Base-by-base conservation (phyloP, 2,329 filamentous ascomycete genomes). In the Orbilia blumenaviensis region DNA sequence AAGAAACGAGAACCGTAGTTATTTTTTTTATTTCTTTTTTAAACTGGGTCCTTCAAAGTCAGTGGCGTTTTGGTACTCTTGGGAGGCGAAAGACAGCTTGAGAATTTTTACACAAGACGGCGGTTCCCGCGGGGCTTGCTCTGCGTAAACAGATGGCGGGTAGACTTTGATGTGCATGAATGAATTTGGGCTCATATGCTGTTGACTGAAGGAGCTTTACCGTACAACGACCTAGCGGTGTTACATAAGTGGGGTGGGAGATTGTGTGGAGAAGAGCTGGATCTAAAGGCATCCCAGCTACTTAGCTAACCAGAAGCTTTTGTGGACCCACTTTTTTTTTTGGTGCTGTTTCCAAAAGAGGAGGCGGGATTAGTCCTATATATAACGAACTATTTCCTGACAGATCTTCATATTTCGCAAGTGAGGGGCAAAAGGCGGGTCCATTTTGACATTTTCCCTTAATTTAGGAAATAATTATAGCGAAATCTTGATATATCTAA, bases 51-150 rank as follows among this genome's bases (percentile, higher is more conserved):
- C n/a, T n/a, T n/a, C n/a, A n/a, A n/a, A n/a, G n/a, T n/a, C n/a
- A n/a, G n/a, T n/a, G n/a, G n/a, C n/a, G n/a, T n/a, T n/a, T n/a
- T n/a, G n/a, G n/a, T n/a, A n/a, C n/a, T n/a, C n/a, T n/a, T n/a
- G n/a, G n/a, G n/a, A n/a, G n/a, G n/a, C 16, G 27, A 23, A 9
- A 48, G 48, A 2, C 2, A 32, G n/a, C 41, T 21, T 25, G 42
- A 21, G 21, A 12, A 16, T 3, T 52, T n/a, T 23, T 56, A 25
- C 29, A 64, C 52, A 64, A 42, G 44, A 64, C 62, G 50, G 62
- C 44, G 25, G 62, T 32, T 54, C 58, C 46, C 62, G 62, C 62
- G 62, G 62, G 46, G 62, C 46, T 66, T 66, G 62, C 34, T 1
- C 52, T 10, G 29, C 16, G 32, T 52, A 29, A 29, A 56, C 18